Evolutionary conservation across 2,329 filamentous ascomycete genomes (phyloP).

Genomic region (Aspergillus sp.): DNA sequence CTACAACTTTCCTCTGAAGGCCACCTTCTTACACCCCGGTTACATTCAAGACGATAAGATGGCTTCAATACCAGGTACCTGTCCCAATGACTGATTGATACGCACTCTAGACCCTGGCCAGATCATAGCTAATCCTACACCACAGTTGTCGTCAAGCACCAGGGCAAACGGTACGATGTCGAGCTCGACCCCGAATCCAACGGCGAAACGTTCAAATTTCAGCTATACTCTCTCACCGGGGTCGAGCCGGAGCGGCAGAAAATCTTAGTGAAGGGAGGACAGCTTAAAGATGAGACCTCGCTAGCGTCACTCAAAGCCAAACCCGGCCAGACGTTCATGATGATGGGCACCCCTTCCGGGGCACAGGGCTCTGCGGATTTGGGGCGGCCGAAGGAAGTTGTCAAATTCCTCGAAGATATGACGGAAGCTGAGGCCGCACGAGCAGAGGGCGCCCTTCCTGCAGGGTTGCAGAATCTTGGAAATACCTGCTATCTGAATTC

Average conservation of each 20-base stretch:
- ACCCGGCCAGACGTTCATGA: conserved; percentile 85
- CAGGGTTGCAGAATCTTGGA: conserved; percentile 87
- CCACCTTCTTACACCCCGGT: conserved; percentile 8
- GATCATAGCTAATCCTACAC: conserved; percentile 28
- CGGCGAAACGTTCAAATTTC: conserved; percentile 93
- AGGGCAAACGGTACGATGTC: conserved; percentile 92
- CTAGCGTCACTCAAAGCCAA: conserved; percentile 85
- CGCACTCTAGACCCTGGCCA: not conserved
- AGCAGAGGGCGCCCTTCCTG: conserved; percentile 80
- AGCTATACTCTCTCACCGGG: conserved; percentile 91
- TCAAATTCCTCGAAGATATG: conserved; percentile 97
- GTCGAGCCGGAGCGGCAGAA: conserved; percentile 97
- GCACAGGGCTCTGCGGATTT: conserved; percentile 62
- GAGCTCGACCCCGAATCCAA: conserved; percentile 83
- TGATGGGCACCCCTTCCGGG: conserved; percentile 88
- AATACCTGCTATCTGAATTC: conserved; percentile 99
- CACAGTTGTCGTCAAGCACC: conserved; percentile 88
- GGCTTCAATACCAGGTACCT: conserved; percentile 61
- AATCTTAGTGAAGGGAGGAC: conserved; percentile 89
- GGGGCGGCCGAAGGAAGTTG: conserved; percentile 73
- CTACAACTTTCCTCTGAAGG: conserved; percentile 5
- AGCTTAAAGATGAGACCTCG: conserved; percentile 92
- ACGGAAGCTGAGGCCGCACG: conserved; percentile 88
- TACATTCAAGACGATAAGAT: conserved; percentile 41
- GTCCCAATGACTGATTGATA: not conserved